Base-by-base conservation (phyloP, 2,329 filamentous ascomycete species). In the Aspergillus flavus region DNA sequence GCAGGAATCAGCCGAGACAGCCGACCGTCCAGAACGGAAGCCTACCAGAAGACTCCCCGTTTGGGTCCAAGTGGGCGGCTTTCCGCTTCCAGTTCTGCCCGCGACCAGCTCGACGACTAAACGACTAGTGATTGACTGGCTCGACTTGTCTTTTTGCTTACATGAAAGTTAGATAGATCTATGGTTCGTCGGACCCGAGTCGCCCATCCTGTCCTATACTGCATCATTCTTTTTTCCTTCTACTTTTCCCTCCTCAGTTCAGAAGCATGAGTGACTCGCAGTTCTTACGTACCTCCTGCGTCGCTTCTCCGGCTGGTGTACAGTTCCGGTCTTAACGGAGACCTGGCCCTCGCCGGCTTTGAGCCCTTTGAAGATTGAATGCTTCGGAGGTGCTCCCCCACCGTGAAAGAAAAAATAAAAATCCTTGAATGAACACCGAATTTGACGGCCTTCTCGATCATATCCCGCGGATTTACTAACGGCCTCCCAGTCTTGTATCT, bases 291-390 rank as follows among this genome's bases (percentile, higher is more conserved):
- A 58, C 61, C 45, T 57, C 16, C 58, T 52, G 60, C 63, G 58
- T 62, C 64, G 60, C 26, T 61, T 56, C 58, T 59, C 54, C 66
- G 56, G 55, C 64, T 43, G 61, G 55, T 66, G 63, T 62, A 62
- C 61, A 66, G 61, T 60, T 64, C 68, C 62, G 61, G 65, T 66
- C 62, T 63, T 65, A 69, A 71, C 66, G 69, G 65, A 68, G 66
- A 67, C 59, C 63, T 69, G 63, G 63, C 63, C 62, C 64, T 62
- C 63, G 46, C 64, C 60, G 58, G 55, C 32, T 62, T 52, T 58
- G 58, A 58, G 48, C 55, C 36, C 43, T 62, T 21, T 34, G 58
- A 45, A 46, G 41, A 53, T 55, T 45, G 46, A 39, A 53, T 55
- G 56, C 59, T 61, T 52, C 52, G 59, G 56, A 28, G 61, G 52